phyloP scores from a whole-genome alignment of 2,329 filamentous ascomycete species.

The Nigrospora osmanthi region DNA sequence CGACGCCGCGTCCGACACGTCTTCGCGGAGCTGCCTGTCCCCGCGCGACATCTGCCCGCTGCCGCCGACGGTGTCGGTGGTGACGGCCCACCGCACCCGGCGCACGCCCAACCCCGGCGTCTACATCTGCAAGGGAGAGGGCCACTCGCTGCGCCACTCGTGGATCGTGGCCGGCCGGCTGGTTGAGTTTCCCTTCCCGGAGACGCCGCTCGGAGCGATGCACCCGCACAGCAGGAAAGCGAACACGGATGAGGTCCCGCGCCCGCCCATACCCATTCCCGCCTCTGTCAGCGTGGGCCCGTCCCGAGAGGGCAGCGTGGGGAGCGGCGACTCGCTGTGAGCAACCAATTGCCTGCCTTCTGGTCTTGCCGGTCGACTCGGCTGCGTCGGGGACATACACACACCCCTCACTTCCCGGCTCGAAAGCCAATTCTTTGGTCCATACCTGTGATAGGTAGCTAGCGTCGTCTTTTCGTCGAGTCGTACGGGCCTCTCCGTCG shows the following conservation, averaged over 20 bases:
- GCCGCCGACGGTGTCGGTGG: conserved; percentile 1
- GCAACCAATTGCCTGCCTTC: too few species aligned
- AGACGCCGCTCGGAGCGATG: neutral
- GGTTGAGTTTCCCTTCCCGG: conserved; percentile 4
- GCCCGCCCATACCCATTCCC: neutral
- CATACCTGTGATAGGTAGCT: too few species aligned
- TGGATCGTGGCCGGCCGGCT: conserved; percentile 6
- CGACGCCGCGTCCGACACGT: too few species aligned
- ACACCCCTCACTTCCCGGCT: too few species aligned
- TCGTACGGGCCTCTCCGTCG: too few species aligned
- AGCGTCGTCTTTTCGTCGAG: too few species aligned
- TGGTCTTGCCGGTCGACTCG: too few species aligned
- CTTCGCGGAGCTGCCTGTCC: too few species aligned
- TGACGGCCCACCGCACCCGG: conserved; percentile 4
- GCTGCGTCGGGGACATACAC: too few species aligned
- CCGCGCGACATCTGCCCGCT: neutral
- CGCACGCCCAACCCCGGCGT: conserved; percentile 5
- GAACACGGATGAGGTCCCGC: conserved; percentile 1
- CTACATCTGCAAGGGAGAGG: conserved; percentile 7
- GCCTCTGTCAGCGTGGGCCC: neutral
- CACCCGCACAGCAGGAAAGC: neutral
- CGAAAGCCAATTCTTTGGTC: too few species aligned
- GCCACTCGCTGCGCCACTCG: conserved; percentile 5
- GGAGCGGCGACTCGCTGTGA: too few species aligned
- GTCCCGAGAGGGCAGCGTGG: too few species aligned